Conservation (phyloP, 257 asterid genomes). For the Sherardia arvensis region DNA sequence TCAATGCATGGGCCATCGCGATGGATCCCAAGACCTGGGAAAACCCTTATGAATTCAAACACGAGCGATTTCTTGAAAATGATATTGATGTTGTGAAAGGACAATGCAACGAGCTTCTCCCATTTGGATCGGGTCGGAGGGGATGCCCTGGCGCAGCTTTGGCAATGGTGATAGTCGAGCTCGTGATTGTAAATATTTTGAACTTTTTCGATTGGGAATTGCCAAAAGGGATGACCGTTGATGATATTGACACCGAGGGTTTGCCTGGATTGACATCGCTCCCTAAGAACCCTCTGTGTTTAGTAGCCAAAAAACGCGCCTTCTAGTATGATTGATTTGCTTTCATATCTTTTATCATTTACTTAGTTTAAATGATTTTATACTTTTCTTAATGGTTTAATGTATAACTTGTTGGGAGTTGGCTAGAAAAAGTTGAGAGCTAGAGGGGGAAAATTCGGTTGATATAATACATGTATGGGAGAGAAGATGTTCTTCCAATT, state of each 20-base stretch:
- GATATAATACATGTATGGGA: too few species aligned
- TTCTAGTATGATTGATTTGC: too few species aligned
- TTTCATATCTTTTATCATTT: too few species aligned
- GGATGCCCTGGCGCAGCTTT: constrained; percentile 41
- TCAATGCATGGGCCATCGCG: constrained; percentile 10
- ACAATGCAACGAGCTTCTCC: constrained; percentile 16
- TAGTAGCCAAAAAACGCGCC: constrained; percentile 24
- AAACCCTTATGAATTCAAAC: neutral
- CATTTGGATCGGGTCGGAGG: constrained; percentile 39
- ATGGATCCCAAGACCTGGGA: neutral
- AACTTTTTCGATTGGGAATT: constrained; percentile 17
- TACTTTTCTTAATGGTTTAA: too few species aligned
- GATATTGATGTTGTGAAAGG: neutral
- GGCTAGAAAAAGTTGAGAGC: too few species aligned
- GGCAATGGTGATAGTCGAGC: constrained; percentile 41
- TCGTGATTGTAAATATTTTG: constrained; percentile 37
- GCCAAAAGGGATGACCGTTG: constrained; percentile 9
- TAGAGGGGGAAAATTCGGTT: too few species aligned
- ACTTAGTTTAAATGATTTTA: too few species aligned
- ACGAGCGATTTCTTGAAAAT: neutral
- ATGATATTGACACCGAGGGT: constrained; percentile 31
- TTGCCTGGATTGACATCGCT: constrained; percentile 41
- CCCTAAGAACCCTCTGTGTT: constrained; percentile 37
- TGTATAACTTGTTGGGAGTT: too few species aligned
- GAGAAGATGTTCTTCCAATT: too few species aligned